Evolutionary conservation across 192 early-diverging fungal genomes (phyloP).

Genomic region (Umbelopsis sp.): DNA sequence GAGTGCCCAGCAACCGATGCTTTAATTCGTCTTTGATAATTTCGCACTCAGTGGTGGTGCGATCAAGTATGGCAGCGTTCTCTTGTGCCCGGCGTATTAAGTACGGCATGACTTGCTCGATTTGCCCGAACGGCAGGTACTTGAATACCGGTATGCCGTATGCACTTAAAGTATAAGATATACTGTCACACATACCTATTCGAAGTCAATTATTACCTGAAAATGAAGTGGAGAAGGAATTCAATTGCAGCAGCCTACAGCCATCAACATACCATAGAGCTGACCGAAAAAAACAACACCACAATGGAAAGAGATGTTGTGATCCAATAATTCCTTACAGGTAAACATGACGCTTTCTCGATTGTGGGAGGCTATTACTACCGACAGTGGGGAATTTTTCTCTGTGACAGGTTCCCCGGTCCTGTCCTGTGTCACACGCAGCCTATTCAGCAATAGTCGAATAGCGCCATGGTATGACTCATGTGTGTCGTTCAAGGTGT

Average conservation of each 20-base stretch:
- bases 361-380: conserved; percentile 90
- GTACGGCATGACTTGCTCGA: conserved; percentile 87
- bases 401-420: conserved; percentile 13
- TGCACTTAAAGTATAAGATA: conserved; percentile 74
- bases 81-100: conserved; percentile 90
- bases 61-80: conserved; percentile 71
- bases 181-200: conserved; percentile 81
- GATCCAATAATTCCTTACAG: conserved; percentile 54
- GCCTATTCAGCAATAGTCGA: conserved; percentile 61
- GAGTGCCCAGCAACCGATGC: not conserved
- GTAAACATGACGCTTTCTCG: conserved; percentile 66
- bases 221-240: not conserved
- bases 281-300: conserved; percentile 86
- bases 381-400: conserved; percentile 30
- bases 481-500: conserved; percentile 75
- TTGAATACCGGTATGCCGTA: conserved; percentile 80
- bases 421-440: conserved; percentile 35
- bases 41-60: not conserved
- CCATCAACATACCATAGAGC: conserved; percentile 54
- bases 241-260: not conserved
- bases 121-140: conserved; percentile 89
- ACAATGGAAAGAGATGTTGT: conserved; percentile 48
- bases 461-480: conserved; percentile 75
- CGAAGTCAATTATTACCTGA: not conserved
- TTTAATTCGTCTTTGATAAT: not conserved